Percentiles rank a stretch among this genome's conserved stretches.
These are phyloP conservation scores for Eutrema yunnanense DNA, from an alignment of 345 rosid genomes.

Conservation along the genomic window DNA sequence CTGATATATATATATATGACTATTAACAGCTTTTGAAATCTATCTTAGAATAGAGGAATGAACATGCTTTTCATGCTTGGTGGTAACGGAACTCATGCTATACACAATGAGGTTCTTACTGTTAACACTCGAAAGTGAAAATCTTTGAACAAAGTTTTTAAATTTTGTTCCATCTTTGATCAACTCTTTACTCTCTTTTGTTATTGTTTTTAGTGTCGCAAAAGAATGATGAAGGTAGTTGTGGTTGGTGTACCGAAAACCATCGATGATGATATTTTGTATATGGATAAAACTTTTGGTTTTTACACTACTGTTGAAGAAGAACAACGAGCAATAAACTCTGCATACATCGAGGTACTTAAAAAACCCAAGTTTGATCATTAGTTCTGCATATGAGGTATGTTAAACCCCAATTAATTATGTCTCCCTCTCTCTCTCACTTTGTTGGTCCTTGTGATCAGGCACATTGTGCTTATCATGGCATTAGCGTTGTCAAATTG, in stretches of 20 bases:
- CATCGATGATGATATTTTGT: slow-evolving; percentile 87
- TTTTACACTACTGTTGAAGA: slow-evolving; percentile 98
- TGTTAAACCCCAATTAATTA: neutral
- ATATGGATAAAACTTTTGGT: slow-evolving; percentile 99
- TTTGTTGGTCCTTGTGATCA: slow-evolving; percentile 9
- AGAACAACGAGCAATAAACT: slow-evolving; percentile 94
- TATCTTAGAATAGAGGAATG: slow-evolving; percentile 63
- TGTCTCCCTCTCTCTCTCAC: neutral
- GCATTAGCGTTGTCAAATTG: slow-evolving; percentile 82
- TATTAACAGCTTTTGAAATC: neutral
- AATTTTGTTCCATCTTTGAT: neutral
- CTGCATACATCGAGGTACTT: slow-evolving; percentile 91
- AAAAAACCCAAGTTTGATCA: too few relatives aligned
- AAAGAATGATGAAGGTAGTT: slow-evolving; percentile 66
- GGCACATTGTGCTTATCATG: slow-evolving; percentile 98
- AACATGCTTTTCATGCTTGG: slow-evolving; percentile 91
- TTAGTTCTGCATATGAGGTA: neutral
- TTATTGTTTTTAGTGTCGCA: slow-evolving; percentile 51
- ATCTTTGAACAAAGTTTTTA: neutral
- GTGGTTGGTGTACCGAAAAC: slow-evolving; percentile 99
- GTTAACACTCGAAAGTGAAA: too few relatives aligned
- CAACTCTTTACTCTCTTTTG: neutral
- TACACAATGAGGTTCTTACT: slow-evolving; percentile 57
- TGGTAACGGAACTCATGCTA: slow-evolving; percentile 89
- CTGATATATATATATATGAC: neutral